These are phyloP conservation scores for Corynascus novoguineensis DNA, from an alignment of 495 filamentous ascomycete genomes.

Conservation along the genomic window DNA sequence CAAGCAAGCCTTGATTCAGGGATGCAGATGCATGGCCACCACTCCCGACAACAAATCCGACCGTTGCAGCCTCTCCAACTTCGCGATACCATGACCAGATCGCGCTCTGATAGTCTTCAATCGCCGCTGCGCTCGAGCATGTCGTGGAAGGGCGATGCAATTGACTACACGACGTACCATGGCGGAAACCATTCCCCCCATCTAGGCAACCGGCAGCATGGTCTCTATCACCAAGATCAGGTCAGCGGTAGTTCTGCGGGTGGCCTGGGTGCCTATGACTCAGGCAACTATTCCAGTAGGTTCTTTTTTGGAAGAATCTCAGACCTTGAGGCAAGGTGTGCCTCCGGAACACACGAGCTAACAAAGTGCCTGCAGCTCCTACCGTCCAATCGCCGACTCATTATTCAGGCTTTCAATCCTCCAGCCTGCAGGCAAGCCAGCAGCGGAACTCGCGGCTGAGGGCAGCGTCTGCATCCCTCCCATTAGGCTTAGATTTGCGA, in stretches of 20 bases:
- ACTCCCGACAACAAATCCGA: conserved; percentile 39
- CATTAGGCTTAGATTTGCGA: conserved; percentile 42
- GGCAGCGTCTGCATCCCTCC: conserved; percentile 44
- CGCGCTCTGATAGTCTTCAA: conserved; percentile 53
- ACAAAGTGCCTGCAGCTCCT: conserved; percentile 31
- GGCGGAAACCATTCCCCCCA: conserved; percentile 39
- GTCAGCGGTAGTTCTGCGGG: conserved; percentile 21
- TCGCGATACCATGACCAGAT: conserved; percentile 54
- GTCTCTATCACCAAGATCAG: conserved; percentile 32
- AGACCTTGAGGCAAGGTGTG: not conserved
- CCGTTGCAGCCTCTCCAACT: conserved; percentile 55
- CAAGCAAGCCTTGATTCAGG: conserved; percentile 45
- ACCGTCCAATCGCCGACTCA: conserved; percentile 45
- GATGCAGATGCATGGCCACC: conserved; percentile 42
- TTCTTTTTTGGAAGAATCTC: not conserved
- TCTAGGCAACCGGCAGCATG: conserved; percentile 38
- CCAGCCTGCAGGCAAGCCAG: conserved; percentile 38
- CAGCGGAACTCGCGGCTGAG: conserved; percentile 42
- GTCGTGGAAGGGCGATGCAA: conserved; percentile 56
- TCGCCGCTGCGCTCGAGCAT: conserved; percentile 56
- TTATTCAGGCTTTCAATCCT: conserved; percentile 36
- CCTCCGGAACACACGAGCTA: not conserved
- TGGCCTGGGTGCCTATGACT: conserved; percentile 43
- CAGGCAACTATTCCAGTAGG: conserved; percentile 50
- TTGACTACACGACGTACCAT: conserved; percentile 50